A percentile compares a stretch with the other conserved stretches of the same genome.
Conservation (phyloP, 768 basidiomycete species). For the Lentinula sp. region DNA sequence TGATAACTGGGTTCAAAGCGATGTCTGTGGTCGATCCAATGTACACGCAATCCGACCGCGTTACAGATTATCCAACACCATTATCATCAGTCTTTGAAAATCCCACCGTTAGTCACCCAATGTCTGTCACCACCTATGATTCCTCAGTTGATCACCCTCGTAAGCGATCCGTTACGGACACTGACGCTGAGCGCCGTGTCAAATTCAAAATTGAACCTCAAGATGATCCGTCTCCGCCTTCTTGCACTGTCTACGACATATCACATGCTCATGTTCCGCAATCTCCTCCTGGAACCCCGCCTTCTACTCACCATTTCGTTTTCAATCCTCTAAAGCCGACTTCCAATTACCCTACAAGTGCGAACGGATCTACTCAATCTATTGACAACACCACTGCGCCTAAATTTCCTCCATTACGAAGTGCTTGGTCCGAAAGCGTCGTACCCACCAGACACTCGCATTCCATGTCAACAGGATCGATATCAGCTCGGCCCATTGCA, state of each 20-base stretch:
- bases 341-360: conserved; percentile 12
- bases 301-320: conserved; percentile 23
- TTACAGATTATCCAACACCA: neutral
- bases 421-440: conserved; percentile 10
- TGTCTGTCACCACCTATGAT: neutral
- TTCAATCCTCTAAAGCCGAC: conserved; percentile 22
- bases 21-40: conserved; percentile 22
- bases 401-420: conserved; percentile 12
- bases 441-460: conserved; percentile 10
- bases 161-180: conserved; percentile 38
- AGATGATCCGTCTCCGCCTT: conserved; percentile 31
- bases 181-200: conserved; percentile 34
- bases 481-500: neutral
- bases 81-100: neutral
- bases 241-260: neutral
- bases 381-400: conserved; percentile 13
- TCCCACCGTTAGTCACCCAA: neutral
- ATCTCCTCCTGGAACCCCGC: conserved; percentile 18
- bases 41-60: neutral
- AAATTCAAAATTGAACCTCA: conserved; percentile 45
- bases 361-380: conserved; percentile 12
- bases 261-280: conserved; percentile 10
- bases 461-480: conserved; percentile 12
- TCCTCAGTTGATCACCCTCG: conserved; percentile 27
- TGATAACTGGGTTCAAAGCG: conserved; percentile 41